Base-by-base conservation (phyloP, 768 basidiomycete genomes). In the Termitomyces sp. region DNA sequence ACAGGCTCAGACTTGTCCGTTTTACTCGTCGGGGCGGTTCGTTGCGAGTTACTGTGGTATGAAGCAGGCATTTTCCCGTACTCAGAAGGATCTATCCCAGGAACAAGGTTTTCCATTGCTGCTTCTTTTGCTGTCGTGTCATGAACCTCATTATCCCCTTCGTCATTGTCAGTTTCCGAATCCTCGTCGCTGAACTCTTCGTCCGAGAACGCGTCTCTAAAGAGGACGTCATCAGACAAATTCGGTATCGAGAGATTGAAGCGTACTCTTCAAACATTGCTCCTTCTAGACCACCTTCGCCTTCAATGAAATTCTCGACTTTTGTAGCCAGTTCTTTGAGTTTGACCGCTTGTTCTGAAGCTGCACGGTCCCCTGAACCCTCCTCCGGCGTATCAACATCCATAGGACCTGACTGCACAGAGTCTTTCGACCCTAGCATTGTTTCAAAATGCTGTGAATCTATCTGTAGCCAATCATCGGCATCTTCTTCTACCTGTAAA, bases 241-340 rank as follows among this genome's bases (percentile, higher is more conserved):
- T 33, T 20, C 12, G 7, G 13, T n/a, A 12, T 48, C 33, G 31
- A 48, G 26, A 28, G n/a, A 29, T 20, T 45, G 53, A 39, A 37
- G 36, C 54, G 49, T 72, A 98, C 95, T 98, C 96, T 54, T 87
- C 85, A 66, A 99, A 96, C 61, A 78, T 73, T 0, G 94, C 97
- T 4, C 97, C 97, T 60, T 92, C 88, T 9, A 97, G 59, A 58
- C 91, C 88, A 2, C 97, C 97, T 67, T 95, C 74, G 2, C 90
- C 94, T 63, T 93, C 86, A 2, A 99, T 86, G 67, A 99, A 99
- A n/a, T 77, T 75, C 64, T 91, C 88, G 1, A 99, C 92, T 68
- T 92, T 91, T 59, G 81, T 73, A 12, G 97, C 95, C 53, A 99
- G 78, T 59, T 82, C 80, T 63, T 84, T 85, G 31, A 98, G 72